Conservation (phyloP, 257 asterid species). For the Nicotiana obtusifolia region DNA sequence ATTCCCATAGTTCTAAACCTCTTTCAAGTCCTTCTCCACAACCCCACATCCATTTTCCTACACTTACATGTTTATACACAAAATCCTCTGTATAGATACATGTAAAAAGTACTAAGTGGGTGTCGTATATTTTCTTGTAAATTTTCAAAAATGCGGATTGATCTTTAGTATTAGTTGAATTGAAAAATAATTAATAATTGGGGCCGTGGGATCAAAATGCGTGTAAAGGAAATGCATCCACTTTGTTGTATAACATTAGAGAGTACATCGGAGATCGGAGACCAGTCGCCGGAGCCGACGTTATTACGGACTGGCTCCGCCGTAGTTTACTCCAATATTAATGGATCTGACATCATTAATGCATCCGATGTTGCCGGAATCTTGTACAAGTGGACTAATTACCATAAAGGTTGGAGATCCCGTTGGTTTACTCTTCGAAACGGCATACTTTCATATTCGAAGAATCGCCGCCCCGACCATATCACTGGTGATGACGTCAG, state of each 20-base stretch:
- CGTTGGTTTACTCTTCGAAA: slow-evolving; percentile 77
- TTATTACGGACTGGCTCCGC: slow-evolving; percentile 73
- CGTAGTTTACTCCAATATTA: slow-evolving; percentile 22
- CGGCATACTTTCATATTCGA: slow-evolving; percentile 74
- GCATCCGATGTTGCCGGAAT: slow-evolving; percentile 69
- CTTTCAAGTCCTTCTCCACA: slow-evolving; percentile 4
- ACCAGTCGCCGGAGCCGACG: slow-evolving; percentile 58
- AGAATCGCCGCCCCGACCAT: slow-evolving; percentile 52
- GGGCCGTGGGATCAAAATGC: slow-evolving; percentile 37
- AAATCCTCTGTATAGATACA: not conserved
- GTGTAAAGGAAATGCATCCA: slow-evolving; percentile 89
- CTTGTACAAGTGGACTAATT: slow-evolving; percentile 89
- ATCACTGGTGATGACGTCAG: slow-evolving; percentile 30
- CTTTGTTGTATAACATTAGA: slow-evolving; percentile 84
- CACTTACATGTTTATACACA: not conserved
- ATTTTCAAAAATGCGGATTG: not conserved
- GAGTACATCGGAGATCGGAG: slow-evolving; percentile 52
- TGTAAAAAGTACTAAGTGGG: slow-evolving; percentile 9
- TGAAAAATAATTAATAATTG: not conserved
- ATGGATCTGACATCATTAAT: slow-evolving; percentile 52
- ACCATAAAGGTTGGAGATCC: slow-evolving; percentile 95
- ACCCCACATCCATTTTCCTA: not conserved
- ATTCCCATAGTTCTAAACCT: slow-evolving; percentile 43
- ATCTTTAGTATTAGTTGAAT: not conserved
- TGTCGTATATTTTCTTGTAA: slow-evolving; percentile 16